These are phyloP conservation scores for Boletus sp. DNA, from an alignment of 768 basidiomycete genomes.

Conservation along the genomic window DNA sequence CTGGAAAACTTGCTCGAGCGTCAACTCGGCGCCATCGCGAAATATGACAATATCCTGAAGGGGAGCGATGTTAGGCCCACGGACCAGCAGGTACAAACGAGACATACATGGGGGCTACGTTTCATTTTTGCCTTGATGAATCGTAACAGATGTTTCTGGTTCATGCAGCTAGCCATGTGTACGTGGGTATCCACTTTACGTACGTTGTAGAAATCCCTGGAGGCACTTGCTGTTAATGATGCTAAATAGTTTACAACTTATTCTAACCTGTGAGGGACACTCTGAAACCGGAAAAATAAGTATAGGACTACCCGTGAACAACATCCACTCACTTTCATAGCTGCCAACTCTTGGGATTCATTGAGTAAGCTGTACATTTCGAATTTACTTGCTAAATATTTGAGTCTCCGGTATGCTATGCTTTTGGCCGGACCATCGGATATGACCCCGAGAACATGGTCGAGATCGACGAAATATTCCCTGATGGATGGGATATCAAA, in stretches of 20 bases:
- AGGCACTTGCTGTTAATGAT: slow-evolving; percentile 1
- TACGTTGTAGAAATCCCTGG: slow-evolving; percentile 97
- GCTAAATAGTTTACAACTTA: background rate
- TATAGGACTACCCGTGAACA: background rate
- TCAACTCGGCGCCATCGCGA: slow-evolving; percentile 87
- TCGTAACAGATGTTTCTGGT: slow-evolving; percentile 96
- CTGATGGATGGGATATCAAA: slow-evolving; percentile 81
- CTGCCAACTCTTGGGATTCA: slow-evolving; percentile 89
- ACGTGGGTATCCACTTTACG: slow-evolving; percentile 99
- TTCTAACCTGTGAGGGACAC: slow-evolving; percentile 32
- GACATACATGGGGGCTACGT: slow-evolving; percentile 66
- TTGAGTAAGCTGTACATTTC: slow-evolving; percentile 90
- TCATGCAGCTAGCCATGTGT: slow-evolving; percentile 98
- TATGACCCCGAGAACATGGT: slow-evolving; percentile 86
- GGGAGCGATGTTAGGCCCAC: background rate
- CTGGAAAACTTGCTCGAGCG: slow-evolving; percentile 91
- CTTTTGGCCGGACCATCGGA: slow-evolving; percentile 95
- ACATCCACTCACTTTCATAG: slow-evolving; percentile 78
- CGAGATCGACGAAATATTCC: slow-evolving; percentile 96
- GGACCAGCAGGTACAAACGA: background rate
- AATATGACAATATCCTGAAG: slow-evolving; percentile 90
- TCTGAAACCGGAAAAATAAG: slow-evolving; percentile 16
- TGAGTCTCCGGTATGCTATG: slow-evolving; percentile 87
- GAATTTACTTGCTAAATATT: slow-evolving; percentile 91
- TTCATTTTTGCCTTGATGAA: slow-evolving; percentile 99